A percentile compares a stretch with the other conserved stretches of the same genome.
phyloP scores from a whole-genome alignment of 1,284 basidiomycete genomes.

The Austroboletus niveus region DNA sequence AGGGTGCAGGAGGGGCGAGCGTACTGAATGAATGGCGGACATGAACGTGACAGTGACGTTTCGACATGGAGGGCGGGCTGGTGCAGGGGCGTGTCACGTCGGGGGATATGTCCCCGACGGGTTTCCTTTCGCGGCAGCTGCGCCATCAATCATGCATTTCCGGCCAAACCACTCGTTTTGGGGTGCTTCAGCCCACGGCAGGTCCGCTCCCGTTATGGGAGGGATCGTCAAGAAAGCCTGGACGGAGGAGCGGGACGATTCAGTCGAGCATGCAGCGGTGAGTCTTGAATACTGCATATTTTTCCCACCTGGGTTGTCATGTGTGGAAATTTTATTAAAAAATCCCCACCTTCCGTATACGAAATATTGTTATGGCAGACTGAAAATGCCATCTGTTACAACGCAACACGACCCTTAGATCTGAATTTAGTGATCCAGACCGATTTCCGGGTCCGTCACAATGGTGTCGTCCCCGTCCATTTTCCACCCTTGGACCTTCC shows the following conservation, averaged over 20 bases:
- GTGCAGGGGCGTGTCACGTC: slow-evolving; percentile 24
- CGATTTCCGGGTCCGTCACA: slow-evolving; percentile 52
- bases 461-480: slow-evolving; percentile 48
- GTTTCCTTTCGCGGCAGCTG: slow-evolving; percentile 23
- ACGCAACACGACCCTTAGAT: slow-evolving; percentile 51
- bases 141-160: slow-evolving; percentile 29
- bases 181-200: slow-evolving; percentile 24
- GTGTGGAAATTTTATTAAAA: slow-evolving; percentile 36
- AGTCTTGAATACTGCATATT: slow-evolving; percentile 13
- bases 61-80: slow-evolving; percentile 23
- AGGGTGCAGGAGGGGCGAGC: slow-evolving; percentile 9
- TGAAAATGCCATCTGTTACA: slow-evolving; percentile 41
- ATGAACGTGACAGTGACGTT: slow-evolving; percentile 31
- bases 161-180: slow-evolving; percentile 24
- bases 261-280: slow-evolving; percentile 3
- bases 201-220: slow-evolving; percentile 19
- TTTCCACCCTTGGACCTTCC: slow-evolving; percentile 40
- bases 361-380: slow-evolving; percentile 40
- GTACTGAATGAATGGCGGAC: slow-evolving; percentile 17
- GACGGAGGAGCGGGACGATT: background rate
- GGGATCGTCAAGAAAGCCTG: slow-evolving; percentile 25
- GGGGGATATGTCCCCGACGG: slow-evolving; percentile 29
- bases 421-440: slow-evolving; percentile 61
- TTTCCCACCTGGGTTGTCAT: slow-evolving; percentile 31
- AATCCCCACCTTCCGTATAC: slow-evolving; percentile 38